Base-by-base conservation (phyloP, 805 yeast genomes). In the Soucietia sequanensis region DNA sequence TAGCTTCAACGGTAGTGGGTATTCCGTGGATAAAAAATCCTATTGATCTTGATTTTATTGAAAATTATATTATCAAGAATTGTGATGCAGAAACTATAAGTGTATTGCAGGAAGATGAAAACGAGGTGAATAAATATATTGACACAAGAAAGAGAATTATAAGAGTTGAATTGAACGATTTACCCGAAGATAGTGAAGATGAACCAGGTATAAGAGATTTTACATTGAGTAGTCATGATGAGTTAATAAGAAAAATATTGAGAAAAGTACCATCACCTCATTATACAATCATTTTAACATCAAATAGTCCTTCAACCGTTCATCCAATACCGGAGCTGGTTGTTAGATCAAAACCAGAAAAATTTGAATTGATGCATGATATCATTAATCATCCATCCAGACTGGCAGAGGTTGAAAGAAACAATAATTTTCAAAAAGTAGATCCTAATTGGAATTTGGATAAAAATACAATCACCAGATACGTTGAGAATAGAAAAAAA, bases 261-360 rank as follows among this genome's bases (percentile, higher is more conserved):
- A 72, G 84, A 23, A 78, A 76, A 35, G 56, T 84, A 9, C 96
- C 96, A 1, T 70, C 90, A 0, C 95, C 96, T 0, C 75, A 76
- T 40, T 73, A 72, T 36, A 66, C 88, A 2, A 60, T 89, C 2
- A 55, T 87, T 2, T 65, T 79, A 38, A 77, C 89, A 4, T 52
- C 64, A 11, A 45, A 48, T 27, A 38, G 38, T 9, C 35, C 50
- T n/a, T 30, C 40, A 7, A 34, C 41, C 1, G 39, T 46, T 19
- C 68, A 60, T 38, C 71, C 72, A 2, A 32, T 52, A 1, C 62
- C 69, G 4, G 46, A 54, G 15, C 39, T 51, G 30, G 48, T 56
- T 8, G 34, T 72, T 38, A 42, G 54, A 31, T 33, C 50, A 50
- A 32, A 59, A 57, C 64, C 67, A 22, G 37, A 59, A 41, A 33